Evolutionary conservation across 495 filamentous ascomycete genomes (phyloP).

Genomic region (Penicillium bialowiezense): DNA sequence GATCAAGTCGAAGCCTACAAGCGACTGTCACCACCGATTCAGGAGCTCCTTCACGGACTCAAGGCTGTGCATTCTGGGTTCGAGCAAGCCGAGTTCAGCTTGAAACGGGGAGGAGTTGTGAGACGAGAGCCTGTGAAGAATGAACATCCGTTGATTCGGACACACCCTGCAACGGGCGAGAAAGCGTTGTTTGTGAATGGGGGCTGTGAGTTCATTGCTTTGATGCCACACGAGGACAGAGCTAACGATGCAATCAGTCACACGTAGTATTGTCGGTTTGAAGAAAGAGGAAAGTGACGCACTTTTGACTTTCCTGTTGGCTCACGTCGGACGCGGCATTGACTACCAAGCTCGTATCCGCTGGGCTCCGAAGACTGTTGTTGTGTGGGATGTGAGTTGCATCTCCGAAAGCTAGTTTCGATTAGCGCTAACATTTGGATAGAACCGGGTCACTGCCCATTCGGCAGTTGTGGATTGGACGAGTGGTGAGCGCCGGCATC

Average conservation of each 20-base stretch:
- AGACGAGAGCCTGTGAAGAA: constrained; percentile 68
- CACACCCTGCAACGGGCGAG: constrained; percentile 77
- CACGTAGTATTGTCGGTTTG: constrained; percentile 66
- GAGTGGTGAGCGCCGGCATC: constrained; percentile 66
- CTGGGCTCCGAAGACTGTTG: constrained; percentile 72
- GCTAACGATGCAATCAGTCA: constrained; percentile 47
- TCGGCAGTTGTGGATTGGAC: constrained; percentile 79
- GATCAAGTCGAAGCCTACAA: constrained; percentile 74
- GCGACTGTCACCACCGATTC: constrained; percentile 68
- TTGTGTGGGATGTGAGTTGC: constrained; percentile 69
- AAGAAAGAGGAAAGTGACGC: constrained; percentile 77
- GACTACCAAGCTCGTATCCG: constrained; percentile 77
- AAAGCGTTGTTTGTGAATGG: constrained; percentile 79
- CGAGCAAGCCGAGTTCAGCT: constrained; percentile 64
- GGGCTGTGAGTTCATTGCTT: constrained; percentile 57
- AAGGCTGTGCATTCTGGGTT: constrained; percentile 69
- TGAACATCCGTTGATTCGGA: constrained; percentile 75
- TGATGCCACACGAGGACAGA: background rate
- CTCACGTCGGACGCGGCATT: constrained; percentile 69
- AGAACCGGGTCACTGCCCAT: constrained; percentile 76
- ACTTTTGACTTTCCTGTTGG: constrained; percentile 74
- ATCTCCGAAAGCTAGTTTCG: background rate
- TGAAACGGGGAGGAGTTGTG: constrained; percentile 56
- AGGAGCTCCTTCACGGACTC: constrained; percentile 72
- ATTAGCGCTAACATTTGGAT: constrained; percentile 9